A percentile compares a stretch with the other conserved stretches of the same genome.
Evolutionary conservation across 2,329 filamentous ascomycete species (phyloP).

Genomic region (Aspergillus puulaauensis): DNA sequence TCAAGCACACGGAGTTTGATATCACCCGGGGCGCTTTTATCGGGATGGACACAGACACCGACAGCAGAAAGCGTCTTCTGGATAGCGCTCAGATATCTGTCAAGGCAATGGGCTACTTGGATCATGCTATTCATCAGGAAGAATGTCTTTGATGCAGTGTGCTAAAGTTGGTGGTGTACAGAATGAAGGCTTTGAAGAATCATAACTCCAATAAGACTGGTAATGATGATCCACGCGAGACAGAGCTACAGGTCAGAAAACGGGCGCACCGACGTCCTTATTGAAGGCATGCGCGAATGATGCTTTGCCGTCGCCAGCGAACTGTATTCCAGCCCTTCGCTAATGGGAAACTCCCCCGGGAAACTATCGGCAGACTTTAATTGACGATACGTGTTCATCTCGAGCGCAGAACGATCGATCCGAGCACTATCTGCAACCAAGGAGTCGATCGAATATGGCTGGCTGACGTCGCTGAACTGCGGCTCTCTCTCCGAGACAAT

Average conservation of each 20-base stretch:
- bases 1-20: constrained; percentile 62
- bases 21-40: constrained; percentile 68
- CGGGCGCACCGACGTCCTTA: constrained; percentile 28
- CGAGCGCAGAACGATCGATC: constrained; percentile 13
- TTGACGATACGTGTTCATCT: constrained; percentile 14
- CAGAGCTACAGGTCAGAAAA: constrained; percentile 27
- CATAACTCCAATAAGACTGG: background rate
- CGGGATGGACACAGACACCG: constrained; percentile 59
- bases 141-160: constrained; percentile 9
- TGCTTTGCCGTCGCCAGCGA: constrained; percentile 25
- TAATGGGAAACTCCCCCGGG: constrained; percentile 34
- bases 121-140: constrained; percentile 33
- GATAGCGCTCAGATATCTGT: constrained; percentile 77
- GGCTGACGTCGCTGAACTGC: constrained; percentile 9
- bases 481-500: constrained; percentile 12
- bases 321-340: constrained; percentile 27
- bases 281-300: constrained; percentile 19
- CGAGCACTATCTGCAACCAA: constrained; percentile 6
- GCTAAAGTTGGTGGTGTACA: constrained; percentile 1
- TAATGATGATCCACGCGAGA: background rate
- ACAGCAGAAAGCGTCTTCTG: constrained; percentile 65
- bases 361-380: constrained; percentile 29
- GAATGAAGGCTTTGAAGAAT: constrained; percentile 1
- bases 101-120: constrained; percentile 38
- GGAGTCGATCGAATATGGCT: constrained; percentile 16